A percentile compares a stretch with the other conserved stretches of the same genome.
Evolutionary conservation across 805 yeast species (phyloP).

Genomic region (Candida gorgasii): DNA sequence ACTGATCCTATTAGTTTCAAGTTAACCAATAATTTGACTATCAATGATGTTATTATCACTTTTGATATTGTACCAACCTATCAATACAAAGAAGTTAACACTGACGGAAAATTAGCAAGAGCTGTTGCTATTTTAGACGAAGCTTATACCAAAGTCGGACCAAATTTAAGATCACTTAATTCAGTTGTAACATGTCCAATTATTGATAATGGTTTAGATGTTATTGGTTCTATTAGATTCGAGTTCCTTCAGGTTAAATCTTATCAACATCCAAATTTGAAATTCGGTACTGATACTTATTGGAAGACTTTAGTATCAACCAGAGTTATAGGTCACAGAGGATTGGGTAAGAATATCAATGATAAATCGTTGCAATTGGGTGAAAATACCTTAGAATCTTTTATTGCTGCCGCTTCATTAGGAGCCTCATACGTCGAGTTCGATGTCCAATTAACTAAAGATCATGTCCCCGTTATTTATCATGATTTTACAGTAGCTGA

Average conservation of each 20-base stretch:
- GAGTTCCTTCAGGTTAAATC: slow-evolving; percentile 73
- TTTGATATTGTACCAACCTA: slow-evolving; percentile 93
- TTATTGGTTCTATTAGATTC: slow-evolving; percentile 75
- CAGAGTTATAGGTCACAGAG: slow-evolving; percentile 94
- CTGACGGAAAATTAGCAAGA: slow-evolving; percentile 56
- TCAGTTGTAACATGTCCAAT: slow-evolving; percentile 72
- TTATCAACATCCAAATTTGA: slow-evolving; percentile 69
- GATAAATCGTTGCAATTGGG: slow-evolving; percentile 85
- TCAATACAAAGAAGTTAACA: slow-evolving; percentile 36
- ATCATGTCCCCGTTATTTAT: slow-evolving; percentile 86
- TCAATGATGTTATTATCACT: slow-evolving; percentile 57
- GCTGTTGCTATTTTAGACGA: slow-evolving; percentile 74
- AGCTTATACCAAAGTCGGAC: slow-evolving; percentile 67
- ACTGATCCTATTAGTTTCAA: slow-evolving; percentile 76
- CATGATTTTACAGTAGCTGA: slow-evolving; percentile 95
- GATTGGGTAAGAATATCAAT: slow-evolving; percentile 83
- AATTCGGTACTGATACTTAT: slow-evolving; percentile 71
- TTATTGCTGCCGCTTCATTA: slow-evolving; percentile 91
- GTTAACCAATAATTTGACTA: slow-evolving; percentile 45
- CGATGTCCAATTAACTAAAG: slow-evolving; percentile 94
- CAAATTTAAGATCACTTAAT: slow-evolving; percentile 63
- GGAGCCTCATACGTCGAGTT: slow-evolving; percentile 97
- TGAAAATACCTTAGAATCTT: slow-evolving; percentile 92
- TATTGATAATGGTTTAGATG: slow-evolving; percentile 69
- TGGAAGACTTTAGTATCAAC: slow-evolving; percentile 91